These are phyloP conservation scores for Sideroxylon spinosum DNA, from an alignment of 179 eudicot genomes.

Conservation along the genomic window DNA sequence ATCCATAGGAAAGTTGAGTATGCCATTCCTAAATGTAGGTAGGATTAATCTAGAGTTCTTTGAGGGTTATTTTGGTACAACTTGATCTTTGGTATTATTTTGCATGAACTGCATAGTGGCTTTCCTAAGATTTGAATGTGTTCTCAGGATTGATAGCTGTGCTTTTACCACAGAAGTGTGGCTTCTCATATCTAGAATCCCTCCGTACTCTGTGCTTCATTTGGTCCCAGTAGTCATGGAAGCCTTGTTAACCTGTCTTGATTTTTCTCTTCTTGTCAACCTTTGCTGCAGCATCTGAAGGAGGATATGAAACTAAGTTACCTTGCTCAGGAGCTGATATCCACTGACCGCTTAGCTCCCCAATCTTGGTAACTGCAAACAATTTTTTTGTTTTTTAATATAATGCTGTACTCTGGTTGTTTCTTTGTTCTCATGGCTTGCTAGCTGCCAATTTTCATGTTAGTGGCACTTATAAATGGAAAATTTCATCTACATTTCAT, in stretches of 20 bases:
- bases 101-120: neutral
- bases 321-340: slow-evolving; percentile 90
- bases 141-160: neutral
- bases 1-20: neutral
- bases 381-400: neutral
- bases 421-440: neutral
- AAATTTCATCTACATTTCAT: neutral
- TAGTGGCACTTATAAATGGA: neutral
- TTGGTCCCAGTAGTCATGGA: neutral
- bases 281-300: slow-evolving; percentile 72
- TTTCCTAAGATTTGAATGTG: slow-evolving; percentile 2
- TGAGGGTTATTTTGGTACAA: neutral
- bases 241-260: neutral
- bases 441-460: neutral
- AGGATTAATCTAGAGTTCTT: neutral
- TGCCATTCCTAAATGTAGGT: neutral
- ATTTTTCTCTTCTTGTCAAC: slow-evolving; percentile 1
- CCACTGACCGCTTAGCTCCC: slow-evolving; percentile 94
- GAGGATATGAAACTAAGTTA: slow-evolving; percentile 98
- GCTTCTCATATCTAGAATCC: neutral
- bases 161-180: neutral
- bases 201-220: neutral
- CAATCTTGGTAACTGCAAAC: slow-evolving; percentile 75
- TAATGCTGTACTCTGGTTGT: neutral
- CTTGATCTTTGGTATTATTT: neutral